phyloP scores from a whole-genome alignment of 164 flowering plant species.

The Liquidambar formosana region DNA sequence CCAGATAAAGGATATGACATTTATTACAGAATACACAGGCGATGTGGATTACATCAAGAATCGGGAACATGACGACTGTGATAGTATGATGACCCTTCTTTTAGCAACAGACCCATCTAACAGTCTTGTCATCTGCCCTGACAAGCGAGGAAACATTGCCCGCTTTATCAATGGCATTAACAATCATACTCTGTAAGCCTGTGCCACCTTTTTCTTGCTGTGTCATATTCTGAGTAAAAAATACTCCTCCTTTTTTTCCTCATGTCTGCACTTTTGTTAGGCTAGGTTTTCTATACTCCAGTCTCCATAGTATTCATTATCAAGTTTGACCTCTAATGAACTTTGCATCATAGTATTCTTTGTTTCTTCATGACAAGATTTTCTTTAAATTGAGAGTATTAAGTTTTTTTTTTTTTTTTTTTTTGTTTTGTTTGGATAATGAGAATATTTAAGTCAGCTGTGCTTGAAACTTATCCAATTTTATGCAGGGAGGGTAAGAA shows the following conservation, averaged over 20 bases:
- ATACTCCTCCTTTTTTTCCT: neutral
- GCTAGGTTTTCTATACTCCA: neutral
- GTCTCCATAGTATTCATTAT: neutral
- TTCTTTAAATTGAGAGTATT: conserved; percentile 3
- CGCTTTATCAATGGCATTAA: conserved; percentile 82
- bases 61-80: conserved; percentile 73
- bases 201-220: conserved; percentile 2
- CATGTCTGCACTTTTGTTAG: neutral
- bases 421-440: conserved; percentile 1
- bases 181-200: conserved; percentile 66
- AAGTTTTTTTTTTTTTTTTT: too few relatives aligned
- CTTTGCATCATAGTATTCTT: neutral
- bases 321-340: neutral
- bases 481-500: conserved; percentile 69
- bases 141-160: conserved; percentile 68
- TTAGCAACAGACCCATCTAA: conserved; percentile 42
- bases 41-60: conserved; percentile 71
- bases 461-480: conserved; percentile 20
- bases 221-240: neutral
- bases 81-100: conserved; percentile 82
- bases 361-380: neutral
- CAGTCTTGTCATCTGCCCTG: conserved; percentile 76
- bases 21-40: conserved; percentile 67
- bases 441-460: neutral
- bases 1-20: conserved; percentile 63